Evolutionary conservation across 441 rosid genomes (phyloP).

Genomic region (Pelargonium fulgidum): DNA sequence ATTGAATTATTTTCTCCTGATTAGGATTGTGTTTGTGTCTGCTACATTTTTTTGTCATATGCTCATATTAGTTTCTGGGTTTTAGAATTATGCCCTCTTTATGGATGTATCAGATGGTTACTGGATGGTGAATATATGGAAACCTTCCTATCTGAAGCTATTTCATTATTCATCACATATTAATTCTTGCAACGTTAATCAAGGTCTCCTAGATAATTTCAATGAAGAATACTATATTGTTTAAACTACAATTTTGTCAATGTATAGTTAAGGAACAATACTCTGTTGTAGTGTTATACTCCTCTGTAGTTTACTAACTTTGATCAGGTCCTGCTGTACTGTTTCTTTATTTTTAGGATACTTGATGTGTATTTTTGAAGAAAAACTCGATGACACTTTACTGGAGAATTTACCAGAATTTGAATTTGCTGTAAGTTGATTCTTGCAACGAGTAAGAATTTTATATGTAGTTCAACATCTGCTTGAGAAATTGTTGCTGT

Average conservation of each 20-base stretch:
- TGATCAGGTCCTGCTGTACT: slow-evolving; percentile 9
- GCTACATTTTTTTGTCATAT: neutral
- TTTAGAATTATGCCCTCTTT: slow-evolving; percentile 3
- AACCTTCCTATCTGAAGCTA: neutral
- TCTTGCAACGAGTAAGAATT: slow-evolving; percentile 15
- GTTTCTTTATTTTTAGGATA: slow-evolving; percentile 51
- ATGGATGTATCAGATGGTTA: neutral
- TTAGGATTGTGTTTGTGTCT: neutral
- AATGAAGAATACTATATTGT: neutral
- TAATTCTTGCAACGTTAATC: neutral
- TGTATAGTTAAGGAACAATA: neutral
- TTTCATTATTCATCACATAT: neutral
- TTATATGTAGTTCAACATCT: slow-evolving; percentile 13
- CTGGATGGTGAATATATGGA: neutral
- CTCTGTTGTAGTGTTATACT: neutral
- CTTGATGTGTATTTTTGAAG: slow-evolving; percentile 78
- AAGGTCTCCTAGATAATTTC: neutral
- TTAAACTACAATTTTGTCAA: neutral
- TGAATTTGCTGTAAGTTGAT: slow-evolving; percentile 65
- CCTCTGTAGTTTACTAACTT: neutral
- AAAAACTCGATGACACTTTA: slow-evolving; percentile 51
- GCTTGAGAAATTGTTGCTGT: slow-evolving; percentile 19
- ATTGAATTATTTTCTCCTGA: slow-evolving; percentile 5
- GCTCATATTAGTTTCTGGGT: neutral
- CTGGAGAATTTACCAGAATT: slow-evolving; percentile 48